phyloP scores from a whole-genome alignment of 1,284 basidiomycete species.

The Tilletiopsis washingtonensis region DNA sequence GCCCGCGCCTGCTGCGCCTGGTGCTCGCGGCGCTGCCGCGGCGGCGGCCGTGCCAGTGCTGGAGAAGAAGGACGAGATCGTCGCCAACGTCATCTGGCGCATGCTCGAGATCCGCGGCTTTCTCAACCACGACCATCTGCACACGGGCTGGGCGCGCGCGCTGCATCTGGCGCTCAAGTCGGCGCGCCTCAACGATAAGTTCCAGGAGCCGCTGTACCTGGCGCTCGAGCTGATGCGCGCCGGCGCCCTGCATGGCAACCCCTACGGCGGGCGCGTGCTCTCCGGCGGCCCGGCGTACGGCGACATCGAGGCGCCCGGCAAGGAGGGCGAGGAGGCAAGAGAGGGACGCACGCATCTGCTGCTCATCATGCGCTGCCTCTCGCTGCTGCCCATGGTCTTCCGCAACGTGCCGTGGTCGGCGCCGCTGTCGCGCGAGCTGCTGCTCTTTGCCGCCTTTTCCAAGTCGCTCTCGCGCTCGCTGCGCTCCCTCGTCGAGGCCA shows the following conservation, averaged over 20 bases:
- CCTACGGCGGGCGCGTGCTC: conserved; percentile 78
- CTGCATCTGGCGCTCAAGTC: conserved; percentile 71
- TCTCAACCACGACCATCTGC: conserved; percentile 74
- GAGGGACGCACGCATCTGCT: conserved; percentile 60
- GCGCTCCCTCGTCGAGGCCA: conserved; percentile 81
- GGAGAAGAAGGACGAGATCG: conserved; percentile 96
- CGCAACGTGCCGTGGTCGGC: conserved; percentile 60
- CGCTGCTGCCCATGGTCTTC: conserved; percentile 85
- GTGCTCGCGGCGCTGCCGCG: not conserved
- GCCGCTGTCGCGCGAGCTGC: conserved; percentile 84
- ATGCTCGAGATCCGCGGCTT: conserved; percentile 96
- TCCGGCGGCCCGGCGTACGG: conserved; percentile 93
- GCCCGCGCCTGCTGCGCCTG: not conserved
- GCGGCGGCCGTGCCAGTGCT: conserved; percentile 48
- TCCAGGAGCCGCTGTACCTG: conserved; percentile 89
- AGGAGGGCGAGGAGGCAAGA: conserved; percentile 27
- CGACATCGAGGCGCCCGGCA: conserved; percentile 54
- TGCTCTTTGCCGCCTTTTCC: conserved; percentile 97
- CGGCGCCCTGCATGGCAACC: conserved; percentile 85
- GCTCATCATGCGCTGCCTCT: conserved; percentile 89
- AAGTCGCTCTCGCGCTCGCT: conserved; percentile 80
- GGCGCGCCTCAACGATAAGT: conserved; percentile 86
- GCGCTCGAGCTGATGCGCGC: conserved; percentile 81
- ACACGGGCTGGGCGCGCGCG: conserved; percentile 74
- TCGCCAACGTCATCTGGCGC: conserved; percentile 96